Base-by-base conservation (phyloP, 2,329 filamentous ascomycete species). In the Hirsutella thompsonii region DNA sequence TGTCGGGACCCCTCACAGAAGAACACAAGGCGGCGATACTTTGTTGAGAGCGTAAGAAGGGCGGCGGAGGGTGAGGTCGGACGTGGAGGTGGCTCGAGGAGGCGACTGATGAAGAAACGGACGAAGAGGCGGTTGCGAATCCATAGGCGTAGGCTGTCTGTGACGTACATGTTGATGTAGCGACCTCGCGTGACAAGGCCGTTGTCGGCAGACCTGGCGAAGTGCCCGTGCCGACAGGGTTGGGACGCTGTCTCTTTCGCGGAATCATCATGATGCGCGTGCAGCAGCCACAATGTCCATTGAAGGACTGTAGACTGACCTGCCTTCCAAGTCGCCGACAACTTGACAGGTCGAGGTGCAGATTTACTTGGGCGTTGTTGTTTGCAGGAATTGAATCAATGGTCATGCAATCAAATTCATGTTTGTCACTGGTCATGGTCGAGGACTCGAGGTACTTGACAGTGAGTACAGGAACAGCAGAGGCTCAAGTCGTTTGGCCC, bases 241-340 rank as follows among this genome's bases (percentile, higher is more conserved):
- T 56, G 38, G 52, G 52, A 36, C 58, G 53, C 44, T 50, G 52
- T 48, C 53, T 52, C 49, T 61, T 62, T 43, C 58, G 58, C 37
- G 56, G 50, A 47, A 52, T 44, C 59, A 62, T 62, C 40, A 46
- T 46, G 42, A 40, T 18, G 33, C 34, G 39, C 23, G 38, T 36
- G 29, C 23, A 32, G 37, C 28, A 26, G 39, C n/a, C 19, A 16
- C 37, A 33, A 37, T 36, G 35, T 41, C 41, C 48, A 46, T 49
- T 36, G 42, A 44, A 10, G n/a, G n/a, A n/a, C 32, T 23, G 16
- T 36, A 36, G 33, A 8, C 36, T 26, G 9, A 19, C 18, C 34
- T 20, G 19, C 3, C n/a, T n/a, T n/a, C n/a, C n/a, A n/a, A n/a
- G n/a, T n/a, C n/a, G n/a, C n/a, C n/a, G n/a, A n/a, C n/a, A n/a